These are phyloP conservation scores for Porcisia deanei DNA, from an alignment of 208 protist genomes.

Conservation along the genomic window DNA sequence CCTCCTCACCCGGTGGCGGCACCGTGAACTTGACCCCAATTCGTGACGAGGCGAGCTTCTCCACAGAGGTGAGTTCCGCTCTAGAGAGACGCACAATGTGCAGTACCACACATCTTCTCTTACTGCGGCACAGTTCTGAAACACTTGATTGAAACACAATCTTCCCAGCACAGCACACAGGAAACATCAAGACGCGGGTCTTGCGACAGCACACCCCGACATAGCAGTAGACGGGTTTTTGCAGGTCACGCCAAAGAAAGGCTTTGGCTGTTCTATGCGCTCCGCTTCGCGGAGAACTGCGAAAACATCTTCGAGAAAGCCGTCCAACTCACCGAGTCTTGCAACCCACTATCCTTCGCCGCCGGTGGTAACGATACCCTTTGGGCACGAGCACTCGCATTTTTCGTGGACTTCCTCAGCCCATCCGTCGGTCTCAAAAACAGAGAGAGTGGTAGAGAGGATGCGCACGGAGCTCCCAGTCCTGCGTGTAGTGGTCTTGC, in stretches of 20 bases:
- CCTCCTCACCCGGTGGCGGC: constrained; percentile 20
- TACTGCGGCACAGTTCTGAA: constrained; percentile 53
- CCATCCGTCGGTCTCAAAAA: constrained; percentile 44
- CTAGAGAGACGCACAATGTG: constrained; percentile 41
- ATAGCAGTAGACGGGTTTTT: constrained; percentile 34
- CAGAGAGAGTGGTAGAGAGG: constrained; percentile 38
- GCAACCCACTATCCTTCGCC: constrained; percentile 37
- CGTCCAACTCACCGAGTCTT: constrained; percentile 31
- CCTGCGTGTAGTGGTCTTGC: constrained; percentile 73
- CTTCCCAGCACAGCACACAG: constrained; percentile 44
- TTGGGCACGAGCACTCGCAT: constrained; percentile 37
- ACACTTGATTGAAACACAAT: constrained; percentile 39
- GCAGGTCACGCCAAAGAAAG: constrained; percentile 36
- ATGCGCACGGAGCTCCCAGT: constrained; percentile 77
- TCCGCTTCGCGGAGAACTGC: constrained; percentile 22
- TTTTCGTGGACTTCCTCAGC: constrained; percentile 71
- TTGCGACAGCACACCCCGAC: constrained; percentile 46
- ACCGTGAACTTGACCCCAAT: constrained; percentile 29
- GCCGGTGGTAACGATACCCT: constrained; percentile 23
- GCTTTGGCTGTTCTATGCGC: constrained; percentile 30
- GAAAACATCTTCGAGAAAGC: constrained; percentile 35
- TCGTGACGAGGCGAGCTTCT: constrained; percentile 21
- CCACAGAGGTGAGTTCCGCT: constrained; percentile 16
- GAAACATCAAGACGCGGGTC: constrained; percentile 36
- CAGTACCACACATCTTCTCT: constrained; percentile 48